These are phyloP conservation scores for Calonectria hawksworthii DNA, from an alignment of 2,329 filamentous ascomycete species.

Conservation along the genomic window DNA sequence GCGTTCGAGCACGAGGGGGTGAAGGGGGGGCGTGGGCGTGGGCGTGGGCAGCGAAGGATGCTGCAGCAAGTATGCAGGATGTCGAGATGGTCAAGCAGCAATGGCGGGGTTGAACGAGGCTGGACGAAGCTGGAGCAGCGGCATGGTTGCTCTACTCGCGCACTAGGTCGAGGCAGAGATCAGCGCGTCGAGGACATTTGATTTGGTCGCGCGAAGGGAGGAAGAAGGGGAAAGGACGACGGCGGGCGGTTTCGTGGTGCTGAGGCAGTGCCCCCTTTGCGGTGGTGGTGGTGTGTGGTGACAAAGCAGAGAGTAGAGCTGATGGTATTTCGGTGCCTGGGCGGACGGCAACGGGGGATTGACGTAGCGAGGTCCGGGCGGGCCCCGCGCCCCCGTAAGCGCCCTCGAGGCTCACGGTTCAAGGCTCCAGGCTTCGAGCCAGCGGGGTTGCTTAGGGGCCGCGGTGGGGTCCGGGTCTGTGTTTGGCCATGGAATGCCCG, in stretches of 20 bases:
- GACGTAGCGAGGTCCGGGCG: slow-evolving; percentile 7
- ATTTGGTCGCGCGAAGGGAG: background rate
- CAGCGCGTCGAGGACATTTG: background rate
- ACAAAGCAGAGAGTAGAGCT: background rate
- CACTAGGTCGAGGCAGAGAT: background rate
- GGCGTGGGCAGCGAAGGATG: background rate
- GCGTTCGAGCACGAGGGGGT: slow-evolving; percentile 24
- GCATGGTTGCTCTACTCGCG: slow-evolving; percentile 48
- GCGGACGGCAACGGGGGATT: slow-evolving; percentile 10
- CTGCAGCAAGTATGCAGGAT: background rate
- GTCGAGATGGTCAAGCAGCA: slow-evolving; percentile 39
- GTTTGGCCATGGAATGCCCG: background rate
- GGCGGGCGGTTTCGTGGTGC: background rate
- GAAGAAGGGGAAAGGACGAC: background rate
- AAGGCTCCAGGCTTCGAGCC: background rate
- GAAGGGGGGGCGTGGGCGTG: background rate
- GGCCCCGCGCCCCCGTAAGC: slow-evolving; percentile 26
- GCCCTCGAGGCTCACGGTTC: background rate
- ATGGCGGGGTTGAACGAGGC: slow-evolving; percentile 43
- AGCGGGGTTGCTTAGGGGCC: slow-evolving; percentile 30
- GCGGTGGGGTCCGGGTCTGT: slow-evolving; percentile 20
- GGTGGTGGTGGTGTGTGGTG: slow-evolving; percentile 12
- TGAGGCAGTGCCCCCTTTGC: background rate
- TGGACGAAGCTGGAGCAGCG: slow-evolving; percentile 44
- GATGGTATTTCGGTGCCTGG: slow-evolving; percentile 36